A percentile compares a stretch with the other conserved stretches of the same genome.
phyloP scores from a whole-genome alignment of 2,329 filamentous ascomycete genomes.

The Neofusicoccum sp. region DNA sequence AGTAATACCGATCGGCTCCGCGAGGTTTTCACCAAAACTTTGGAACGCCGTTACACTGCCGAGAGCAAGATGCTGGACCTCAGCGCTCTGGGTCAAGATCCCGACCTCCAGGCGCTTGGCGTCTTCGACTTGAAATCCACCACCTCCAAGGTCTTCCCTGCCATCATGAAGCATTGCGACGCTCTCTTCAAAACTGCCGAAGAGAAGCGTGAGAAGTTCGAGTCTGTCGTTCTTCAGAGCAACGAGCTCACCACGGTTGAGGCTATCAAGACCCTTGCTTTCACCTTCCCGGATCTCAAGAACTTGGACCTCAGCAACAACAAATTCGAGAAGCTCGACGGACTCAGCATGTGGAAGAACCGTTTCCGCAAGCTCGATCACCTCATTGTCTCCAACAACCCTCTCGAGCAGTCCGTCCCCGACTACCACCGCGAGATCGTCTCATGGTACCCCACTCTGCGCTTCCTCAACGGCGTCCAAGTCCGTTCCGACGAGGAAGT shows the following conservation, averaged over 20 bases:
- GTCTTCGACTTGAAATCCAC: conserved; percentile 68
- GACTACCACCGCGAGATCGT: conserved; percentile 67
- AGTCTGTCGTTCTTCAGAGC: conserved; percentile 76
- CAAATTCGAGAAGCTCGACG: conserved; percentile 65
- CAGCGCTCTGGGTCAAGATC: conserved; percentile 71
- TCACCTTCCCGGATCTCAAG: conserved; percentile 79
- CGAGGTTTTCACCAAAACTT: conserved; percentile 63
- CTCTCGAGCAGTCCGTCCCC: conserved; percentile 53
- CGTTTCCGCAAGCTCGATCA: conserved; percentile 79
- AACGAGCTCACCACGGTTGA: conserved; percentile 74
- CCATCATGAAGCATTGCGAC: conserved; percentile 83
- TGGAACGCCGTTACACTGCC: conserved; percentile 71
- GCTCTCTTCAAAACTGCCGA: conserved; percentile 68
- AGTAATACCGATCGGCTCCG: not conserved
- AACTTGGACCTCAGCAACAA: conserved; percentile 90
- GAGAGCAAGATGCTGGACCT: conserved; percentile 76
- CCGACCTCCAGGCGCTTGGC: conserved; percentile 68
- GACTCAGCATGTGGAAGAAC: conserved; percentile 72
- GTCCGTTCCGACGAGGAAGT: conserved; percentile 72
- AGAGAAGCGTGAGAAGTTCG: conserved; percentile 73
- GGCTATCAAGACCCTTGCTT: conserved; percentile 71
- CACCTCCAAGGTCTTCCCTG: conserved; percentile 85
- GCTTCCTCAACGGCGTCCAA: conserved; percentile 70
- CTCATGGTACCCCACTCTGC: conserved; percentile 79
- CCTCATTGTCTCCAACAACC: conserved; percentile 74